Evolutionary conservation across 2,329 filamentous ascomycete genomes (phyloP).

Genomic region (Lasiodiplodia gonubiensis): DNA sequence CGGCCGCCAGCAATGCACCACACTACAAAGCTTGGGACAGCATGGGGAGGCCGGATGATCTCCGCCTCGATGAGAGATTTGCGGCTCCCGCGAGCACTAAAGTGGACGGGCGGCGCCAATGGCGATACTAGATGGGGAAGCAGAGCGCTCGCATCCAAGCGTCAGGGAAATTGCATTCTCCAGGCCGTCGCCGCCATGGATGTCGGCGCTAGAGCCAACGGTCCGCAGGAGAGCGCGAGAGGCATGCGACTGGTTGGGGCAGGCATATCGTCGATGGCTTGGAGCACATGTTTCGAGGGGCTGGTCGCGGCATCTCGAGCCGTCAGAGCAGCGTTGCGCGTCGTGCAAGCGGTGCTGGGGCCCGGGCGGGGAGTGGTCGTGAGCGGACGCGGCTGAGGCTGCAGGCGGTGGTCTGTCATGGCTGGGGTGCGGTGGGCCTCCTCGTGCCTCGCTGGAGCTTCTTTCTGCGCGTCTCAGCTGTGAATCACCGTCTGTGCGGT

Average conservation of each 20-base stretch:
- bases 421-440: conserved; percentile 9
- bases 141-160: conserved; percentile 21
- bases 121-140: conserved; percentile 24
- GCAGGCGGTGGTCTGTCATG: conserved; percentile 2
- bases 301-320: conserved; percentile 2
- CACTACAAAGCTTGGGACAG: conserved; percentile 22
- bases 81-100: conserved; percentile 19
- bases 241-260: conserved; percentile 8
- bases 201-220: conserved; percentile 23
- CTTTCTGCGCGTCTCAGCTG: conserved; percentile 5
- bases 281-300: not conserved
- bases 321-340: conserved; percentile 17
- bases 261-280: conserved; percentile 12
- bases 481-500: conserved; percentile 16
- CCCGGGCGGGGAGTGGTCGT: not conserved
- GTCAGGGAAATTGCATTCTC: conserved; percentile 28
- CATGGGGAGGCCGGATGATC: conserved; percentile 24
- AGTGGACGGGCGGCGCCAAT: conserved; percentile 10
- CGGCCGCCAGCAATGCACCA: conserved; percentile 23
- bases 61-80: conserved; percentile 20
- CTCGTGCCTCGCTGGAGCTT: conserved; percentile 1
- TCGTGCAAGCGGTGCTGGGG: not conserved
- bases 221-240: conserved; percentile 16
- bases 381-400: conserved; percentile 4
- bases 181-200: conserved; percentile 10